These are phyloP conservation scores for Pinus taeda DNA, from an alignment of 75 land plant species.

Conservation along the genomic window DNA sequence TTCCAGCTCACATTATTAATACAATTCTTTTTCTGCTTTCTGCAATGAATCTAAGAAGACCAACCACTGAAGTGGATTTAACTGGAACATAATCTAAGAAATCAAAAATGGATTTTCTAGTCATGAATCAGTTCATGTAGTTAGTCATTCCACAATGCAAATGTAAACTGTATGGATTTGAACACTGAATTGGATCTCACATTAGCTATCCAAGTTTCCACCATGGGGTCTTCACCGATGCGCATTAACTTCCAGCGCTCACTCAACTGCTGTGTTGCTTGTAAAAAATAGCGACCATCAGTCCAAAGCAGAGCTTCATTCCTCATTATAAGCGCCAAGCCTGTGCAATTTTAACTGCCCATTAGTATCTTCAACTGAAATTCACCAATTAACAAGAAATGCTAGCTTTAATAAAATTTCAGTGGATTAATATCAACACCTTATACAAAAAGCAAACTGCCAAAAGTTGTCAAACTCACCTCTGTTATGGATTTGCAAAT, in stretches of 20 bases:
- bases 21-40: neutral
- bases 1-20: neutral
- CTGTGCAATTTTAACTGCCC: constrained; percentile 26
- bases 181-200: constrained; percentile 33
- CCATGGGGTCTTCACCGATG: constrained; percentile 82
- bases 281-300: constrained; percentile 98
- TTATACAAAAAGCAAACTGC: neutral
- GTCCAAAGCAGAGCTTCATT: constrained; percentile 89
- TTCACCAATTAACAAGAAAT: neutral
- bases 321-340: constrained; percentile 78
- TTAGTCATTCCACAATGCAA: neutral
- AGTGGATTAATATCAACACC: neutral
- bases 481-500: neutral
- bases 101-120: no score
- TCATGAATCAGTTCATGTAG: neutral
- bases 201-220: constrained; percentile 89
- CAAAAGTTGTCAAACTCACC: neutral
- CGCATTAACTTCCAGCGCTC: constrained; percentile 94
- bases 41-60: neutral
- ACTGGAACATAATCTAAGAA: neutral
- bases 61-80: neutral
- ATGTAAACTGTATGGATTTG: neutral
- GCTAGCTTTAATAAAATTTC: neutral
- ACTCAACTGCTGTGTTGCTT: constrained; percentile 83
- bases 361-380: constrained; percentile 1